Base-by-base conservation (phyloP, 108 stramenopile species). In the Aurantiochytrium sp. region DNA sequence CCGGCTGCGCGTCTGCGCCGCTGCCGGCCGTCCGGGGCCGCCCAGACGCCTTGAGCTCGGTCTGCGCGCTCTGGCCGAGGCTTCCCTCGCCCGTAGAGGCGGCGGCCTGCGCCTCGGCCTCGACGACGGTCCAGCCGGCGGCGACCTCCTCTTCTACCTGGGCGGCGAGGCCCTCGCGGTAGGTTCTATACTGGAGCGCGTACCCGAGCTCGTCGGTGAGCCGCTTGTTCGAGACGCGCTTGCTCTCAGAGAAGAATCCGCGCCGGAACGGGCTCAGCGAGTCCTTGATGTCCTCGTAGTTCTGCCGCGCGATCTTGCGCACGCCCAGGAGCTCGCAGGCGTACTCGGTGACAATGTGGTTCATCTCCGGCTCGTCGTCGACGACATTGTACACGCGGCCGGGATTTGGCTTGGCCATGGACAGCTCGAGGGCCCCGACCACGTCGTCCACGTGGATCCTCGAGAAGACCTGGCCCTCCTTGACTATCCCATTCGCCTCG, bases 381-480 rank as follows among this genome's bases (percentile, higher is more conserved):
- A 45, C 69, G n/a, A 81, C 69, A 45, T 81, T 81, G 69, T 81
- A 81, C 36, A 45, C 69, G 10, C 69, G 69, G 41, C 69, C 69
- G 22, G 69, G 69, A 21, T 81, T 81, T 4, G 69, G 69, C 0
- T 45, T 81, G 6, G 37, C 37, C 69, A 45, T 45, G 10, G 69
- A 81, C 24, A 45, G 24, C 37, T 45, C 42, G 69, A 81, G 34
- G 8, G 69, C 69, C 17, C 69, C 69, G 24, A 81, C 69, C 4
- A 81, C 42, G 22, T 81, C 69, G 42, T 81, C 69, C 15, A 81
- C 69, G 22, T 81, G 69, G 10, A 81, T 45, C 22, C 69, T 39
- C 42, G 69, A 81, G 42, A 81, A 81, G 4, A 81, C 69, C 42
- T 81, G 69, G 37, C 69, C 69, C 22, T 81, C 69, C 42, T 81